A percentile compares a stretch with the other conserved stretches of the same genome.
phyloP scores from a whole-genome alignment of 495 filamentous ascomycete genomes.

The Sporormia fimetaria region DNA sequence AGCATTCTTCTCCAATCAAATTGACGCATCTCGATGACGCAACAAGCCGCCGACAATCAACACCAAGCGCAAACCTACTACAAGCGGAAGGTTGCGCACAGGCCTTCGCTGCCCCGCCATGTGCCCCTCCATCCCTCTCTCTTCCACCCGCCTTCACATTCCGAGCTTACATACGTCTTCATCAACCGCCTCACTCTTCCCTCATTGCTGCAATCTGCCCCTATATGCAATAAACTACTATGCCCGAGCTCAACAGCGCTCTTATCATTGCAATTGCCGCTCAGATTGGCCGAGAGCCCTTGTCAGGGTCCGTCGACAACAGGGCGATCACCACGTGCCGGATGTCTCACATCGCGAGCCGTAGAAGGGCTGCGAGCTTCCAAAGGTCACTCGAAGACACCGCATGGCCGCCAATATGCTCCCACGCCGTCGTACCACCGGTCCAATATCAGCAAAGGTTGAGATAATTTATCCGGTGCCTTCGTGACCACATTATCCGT shows the following conservation, averaged over 20 bases:
- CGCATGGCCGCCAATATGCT: too few species aligned
- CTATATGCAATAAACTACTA: slow-evolving; percentile 12
- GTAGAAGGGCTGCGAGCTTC: too few species aligned
- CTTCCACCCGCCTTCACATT: too few species aligned
- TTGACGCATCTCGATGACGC: too few species aligned
- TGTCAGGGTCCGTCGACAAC: background rate
- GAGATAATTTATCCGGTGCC: slow-evolving; percentile 17
- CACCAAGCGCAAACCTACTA: too few species aligned
- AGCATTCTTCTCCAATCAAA: too few species aligned
- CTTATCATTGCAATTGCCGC: slow-evolving; percentile 8
- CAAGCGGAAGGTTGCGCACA: too few species aligned
- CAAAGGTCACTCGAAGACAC: too few species aligned
- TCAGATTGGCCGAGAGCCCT: slow-evolving; percentile 7
- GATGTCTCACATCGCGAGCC: too few species aligned
- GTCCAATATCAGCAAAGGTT: slow-evolving; percentile 9
- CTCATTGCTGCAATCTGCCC: slow-evolving; percentile 14
- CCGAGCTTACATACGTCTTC: background rate
- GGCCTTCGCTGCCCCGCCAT: too few species aligned
- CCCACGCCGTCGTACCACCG: background rate
- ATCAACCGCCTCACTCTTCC: background rate
- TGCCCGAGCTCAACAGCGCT: background rate
- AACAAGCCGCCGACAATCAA: too few species aligned
- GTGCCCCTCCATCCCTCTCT: too few species aligned
- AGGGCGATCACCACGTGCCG: slow-evolving; percentile 13
- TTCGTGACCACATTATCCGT: slow-evolving; percentile 8